Percentiles rank a stretch among this genome's conserved stretches.
These are phyloP conservation scores for Botrytis deweyae DNA, from an alignment of 2,329 filamentous ascomycete species.

Conservation along the genomic window DNA sequence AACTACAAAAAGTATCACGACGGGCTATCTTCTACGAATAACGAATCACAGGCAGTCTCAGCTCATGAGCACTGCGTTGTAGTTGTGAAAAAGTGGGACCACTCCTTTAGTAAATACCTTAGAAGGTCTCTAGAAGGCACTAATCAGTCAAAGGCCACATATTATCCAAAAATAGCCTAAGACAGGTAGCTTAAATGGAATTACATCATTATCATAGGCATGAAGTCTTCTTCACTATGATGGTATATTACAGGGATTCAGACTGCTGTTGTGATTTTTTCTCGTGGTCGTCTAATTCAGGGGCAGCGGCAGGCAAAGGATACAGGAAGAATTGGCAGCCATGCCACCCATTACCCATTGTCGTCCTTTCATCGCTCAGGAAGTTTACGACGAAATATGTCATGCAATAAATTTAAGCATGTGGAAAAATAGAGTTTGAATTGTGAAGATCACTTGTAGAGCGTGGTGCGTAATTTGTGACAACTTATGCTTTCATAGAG, in stretches of 20 bases:
- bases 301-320: neutral
- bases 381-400: accelerated
- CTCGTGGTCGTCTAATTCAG: neutral
- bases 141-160: neutral
- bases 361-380: neutral
- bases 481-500: neutral
- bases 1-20: neutral
- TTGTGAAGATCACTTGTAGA: neutral
- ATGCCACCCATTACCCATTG: neutral
- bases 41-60: neutral
- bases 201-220: neutral
- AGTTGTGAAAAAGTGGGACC: neutral
- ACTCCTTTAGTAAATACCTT: neutral
- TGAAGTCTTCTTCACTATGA: neutral
- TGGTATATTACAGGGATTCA: neutral
- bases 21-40: neutral
- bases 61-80: neutral
- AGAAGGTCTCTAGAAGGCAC: neutral
- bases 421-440: neutral
- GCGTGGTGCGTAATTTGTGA: neutral
- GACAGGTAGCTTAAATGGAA: neutral
- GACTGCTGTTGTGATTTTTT: neutral
- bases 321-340: neutral
- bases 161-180: neutral
- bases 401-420: neutral